Evolutionary conservation across 169 alveolate species (phyloP), one percentile per base, ranked within the genome.

Genomic region (Hammondia hammondi): DNA sequence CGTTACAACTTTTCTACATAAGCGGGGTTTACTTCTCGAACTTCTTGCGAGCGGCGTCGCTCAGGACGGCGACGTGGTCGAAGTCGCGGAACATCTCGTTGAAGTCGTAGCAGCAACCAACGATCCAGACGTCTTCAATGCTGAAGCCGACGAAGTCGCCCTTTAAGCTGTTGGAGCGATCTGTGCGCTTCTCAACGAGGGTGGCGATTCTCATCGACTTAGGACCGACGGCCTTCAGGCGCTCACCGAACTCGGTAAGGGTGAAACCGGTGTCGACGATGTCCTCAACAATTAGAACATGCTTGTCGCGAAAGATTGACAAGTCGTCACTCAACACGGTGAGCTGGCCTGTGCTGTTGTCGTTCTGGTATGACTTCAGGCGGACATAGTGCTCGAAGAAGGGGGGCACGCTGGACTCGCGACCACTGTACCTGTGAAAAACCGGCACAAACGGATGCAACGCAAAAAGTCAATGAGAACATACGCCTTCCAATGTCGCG

Each of bases 271-370:
- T 97, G 92, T 97, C 97, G 29, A 97, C 95, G 57, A 97, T 96
- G 92, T 97, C 98, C 88, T 97, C 98, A 45, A 96, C 97, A 35
- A 97, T 94, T 37, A 97, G 95, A n/a, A 97, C 97, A 56, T 97
- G 95, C 72, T 97, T 96, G 43, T 73, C 97, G 71, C 73, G 70
- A 32, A 97, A 89, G 85, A 95, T 73, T 19, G 97, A 94, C 92
- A 97, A 93, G 52, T 97, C 97, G 84, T 97, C 98, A 43, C 94
- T 39, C 17, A 93, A 32, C 19, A 95, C 94, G 56, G 87, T 46
- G 91, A 95, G 92, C 85, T 88, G 24, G 46, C 91, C 91, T 19
- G 81, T 37, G 39, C 96, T 95, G 48, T 85, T 70, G n/a, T 93
- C 93, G 29, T 96, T 95, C n/a, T 67, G 88, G 82, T 96, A 95